phyloP scores from a whole-genome alignment of 768 basidiomycete genomes.

The Lepiota venenata region DNA sequence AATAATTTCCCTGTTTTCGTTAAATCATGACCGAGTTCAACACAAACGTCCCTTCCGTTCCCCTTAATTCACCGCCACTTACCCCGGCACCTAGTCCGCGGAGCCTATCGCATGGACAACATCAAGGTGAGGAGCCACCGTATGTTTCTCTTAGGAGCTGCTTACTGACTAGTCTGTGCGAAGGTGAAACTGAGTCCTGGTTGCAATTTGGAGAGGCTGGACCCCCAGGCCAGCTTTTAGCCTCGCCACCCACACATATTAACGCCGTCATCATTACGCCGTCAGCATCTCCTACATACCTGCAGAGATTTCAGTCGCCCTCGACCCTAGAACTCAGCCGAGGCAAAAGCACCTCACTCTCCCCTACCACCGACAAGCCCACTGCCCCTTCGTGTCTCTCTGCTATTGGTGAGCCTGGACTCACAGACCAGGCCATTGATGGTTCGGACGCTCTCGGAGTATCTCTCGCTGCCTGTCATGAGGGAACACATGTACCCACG shows the following conservation, averaged over 20 bases:
- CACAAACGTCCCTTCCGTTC: not conserved
- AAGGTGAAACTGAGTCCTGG: not conserved
- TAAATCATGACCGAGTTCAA: conserved; percentile 7
- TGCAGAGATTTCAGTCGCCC: not conserved
- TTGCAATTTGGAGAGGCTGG: too few relatives aligned
- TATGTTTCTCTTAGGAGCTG: too few relatives aligned
- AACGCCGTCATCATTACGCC: not conserved
- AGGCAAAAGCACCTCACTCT: conserved; percentile 1
- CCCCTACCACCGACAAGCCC: not conserved
- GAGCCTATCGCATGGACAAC: not conserved
- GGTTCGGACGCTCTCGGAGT: not conserved
- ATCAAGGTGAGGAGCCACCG: too few relatives aligned
- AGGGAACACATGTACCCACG: not conserved
- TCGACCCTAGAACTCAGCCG: not conserved
- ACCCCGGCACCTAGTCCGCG: not conserved
- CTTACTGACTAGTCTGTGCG: too few relatives aligned
- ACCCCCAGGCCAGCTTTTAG: too few relatives aligned
- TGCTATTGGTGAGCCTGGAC: not conserved
- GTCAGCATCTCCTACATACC: not conserved
- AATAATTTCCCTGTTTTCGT: not conserved
- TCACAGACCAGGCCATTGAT: not conserved
- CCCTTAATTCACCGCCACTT: not conserved
- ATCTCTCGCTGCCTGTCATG: not conserved
- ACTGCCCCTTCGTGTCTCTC: too few relatives aligned
- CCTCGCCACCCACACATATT: not conserved